phyloP scores from a whole-genome alignment of 2,329 filamentous ascomycete genomes.

The Penicillium hesseltinei region DNA sequence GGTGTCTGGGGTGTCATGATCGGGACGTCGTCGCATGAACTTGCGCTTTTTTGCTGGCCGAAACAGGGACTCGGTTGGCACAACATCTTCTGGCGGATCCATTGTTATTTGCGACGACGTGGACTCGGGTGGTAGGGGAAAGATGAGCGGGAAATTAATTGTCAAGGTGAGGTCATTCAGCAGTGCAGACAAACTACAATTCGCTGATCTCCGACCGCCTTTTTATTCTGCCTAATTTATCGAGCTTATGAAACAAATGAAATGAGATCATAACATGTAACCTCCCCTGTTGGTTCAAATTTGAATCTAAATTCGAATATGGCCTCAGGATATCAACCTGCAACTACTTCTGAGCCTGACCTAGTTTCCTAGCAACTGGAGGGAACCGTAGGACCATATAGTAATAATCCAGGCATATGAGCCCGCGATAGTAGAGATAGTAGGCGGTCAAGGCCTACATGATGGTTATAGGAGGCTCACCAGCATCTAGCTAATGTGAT shows the following conservation, averaged over 20 bases:
- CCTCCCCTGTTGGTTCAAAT: background rate
- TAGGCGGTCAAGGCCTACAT: background rate
- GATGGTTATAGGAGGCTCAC: background rate
- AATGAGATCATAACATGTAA: background rate
- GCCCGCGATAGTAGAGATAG: background rate
- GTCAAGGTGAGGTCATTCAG: slow-evolving; percentile 18
- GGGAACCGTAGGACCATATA: background rate
- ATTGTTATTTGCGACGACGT: slow-evolving; percentile 18
- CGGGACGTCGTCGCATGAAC: slow-evolving; percentile 47
- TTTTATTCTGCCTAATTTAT: background rate
- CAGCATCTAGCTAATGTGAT: background rate
- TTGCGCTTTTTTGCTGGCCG: slow-evolving; percentile 52
- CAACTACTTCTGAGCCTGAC: background rate
- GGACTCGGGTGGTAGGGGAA: background rate
- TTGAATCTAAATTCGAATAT: background rate
- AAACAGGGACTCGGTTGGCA: slow-evolving; percentile 40
- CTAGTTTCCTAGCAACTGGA: background rate
- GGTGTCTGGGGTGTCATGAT: slow-evolving; percentile 11
- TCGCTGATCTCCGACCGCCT: background rate
- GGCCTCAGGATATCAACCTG: too few species aligned
- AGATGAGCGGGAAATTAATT: background rate
- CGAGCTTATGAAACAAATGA: background rate
- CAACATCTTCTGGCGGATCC: slow-evolving; percentile 27
- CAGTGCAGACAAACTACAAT: slow-evolving; percentile 1
- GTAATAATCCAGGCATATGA: background rate